A percentile compares a stretch with the other conserved stretches of the same genome.
Conservation (phyloP, 2,329 filamentous ascomycete species). For the Trichophyton verrucosum region DNA sequence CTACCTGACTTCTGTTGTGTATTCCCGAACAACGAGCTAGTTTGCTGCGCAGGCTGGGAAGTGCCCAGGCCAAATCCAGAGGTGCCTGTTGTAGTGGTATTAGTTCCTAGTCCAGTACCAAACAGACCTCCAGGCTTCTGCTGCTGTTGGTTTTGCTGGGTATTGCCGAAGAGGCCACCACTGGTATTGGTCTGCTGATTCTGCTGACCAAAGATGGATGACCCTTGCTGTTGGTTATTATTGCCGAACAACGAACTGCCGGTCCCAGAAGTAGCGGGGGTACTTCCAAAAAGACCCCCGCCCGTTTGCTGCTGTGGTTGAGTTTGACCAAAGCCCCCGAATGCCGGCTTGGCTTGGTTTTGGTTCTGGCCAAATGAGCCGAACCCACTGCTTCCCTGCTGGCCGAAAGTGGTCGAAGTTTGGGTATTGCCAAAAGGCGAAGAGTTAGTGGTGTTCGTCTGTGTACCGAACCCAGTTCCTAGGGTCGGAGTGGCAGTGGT, state of each 20-base stretch:
- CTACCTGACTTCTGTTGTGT: constrained; percentile 32
- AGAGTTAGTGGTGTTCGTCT: constrained; percentile 26
- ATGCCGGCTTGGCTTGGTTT: constrained; percentile 28
- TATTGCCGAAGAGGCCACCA: constrained; percentile 26
- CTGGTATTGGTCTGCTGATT: constrained; percentile 28
- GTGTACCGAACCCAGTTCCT: constrained; percentile 24
- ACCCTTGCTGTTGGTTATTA: constrained; percentile 27
- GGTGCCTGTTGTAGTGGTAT: constrained; percentile 9
- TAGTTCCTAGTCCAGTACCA: constrained; percentile 7
- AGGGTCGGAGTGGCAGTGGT: constrained; percentile 20
- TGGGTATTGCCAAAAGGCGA: constrained; percentile 29
- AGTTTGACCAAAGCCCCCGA: constrained; percentile 24
- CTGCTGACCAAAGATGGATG: constrained; percentile 28
- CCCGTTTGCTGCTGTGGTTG: constrained; percentile 25
- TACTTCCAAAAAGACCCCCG: constrained; percentile 34
- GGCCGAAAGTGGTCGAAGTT: constrained; percentile 36
- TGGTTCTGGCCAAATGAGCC: constrained; percentile 33
- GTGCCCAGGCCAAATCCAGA: constrained; percentile 9
- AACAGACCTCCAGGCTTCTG: constrained; percentile 12
- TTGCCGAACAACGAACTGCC: constrained; percentile 25
- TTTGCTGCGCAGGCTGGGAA: constrained; percentile 21
- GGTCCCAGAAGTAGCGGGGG: constrained; percentile 18
- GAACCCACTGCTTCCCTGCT: constrained; percentile 28
- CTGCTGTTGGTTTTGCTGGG: constrained; percentile 27
- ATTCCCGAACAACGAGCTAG: constrained; percentile 30